phyloP scores from a whole-genome alignment of 441 rosid species.

The Rhodomyrtus psidioides region DNA sequence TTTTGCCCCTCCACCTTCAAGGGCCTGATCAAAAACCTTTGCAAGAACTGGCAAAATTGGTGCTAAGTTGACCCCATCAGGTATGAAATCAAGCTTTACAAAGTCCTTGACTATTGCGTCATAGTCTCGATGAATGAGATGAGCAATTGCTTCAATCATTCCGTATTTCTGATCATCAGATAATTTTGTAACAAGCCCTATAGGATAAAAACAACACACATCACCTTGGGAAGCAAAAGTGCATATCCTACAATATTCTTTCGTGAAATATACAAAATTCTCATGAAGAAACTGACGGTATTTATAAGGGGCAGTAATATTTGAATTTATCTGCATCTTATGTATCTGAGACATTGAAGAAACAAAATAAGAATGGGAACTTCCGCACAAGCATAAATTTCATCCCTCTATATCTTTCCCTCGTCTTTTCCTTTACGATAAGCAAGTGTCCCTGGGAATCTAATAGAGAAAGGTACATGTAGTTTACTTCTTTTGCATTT shows the following conservation, averaged over 20 bases:
- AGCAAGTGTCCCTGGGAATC: background rate
- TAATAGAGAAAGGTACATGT: background rate
- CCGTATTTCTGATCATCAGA: slow-evolving; percentile 98
- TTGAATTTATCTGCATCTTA: background rate
- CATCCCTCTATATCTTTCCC: background rate
- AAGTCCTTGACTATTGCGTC: slow-evolving; percentile 89
- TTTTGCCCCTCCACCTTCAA: slow-evolving; percentile 98
- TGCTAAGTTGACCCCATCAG: slow-evolving; percentile 91
- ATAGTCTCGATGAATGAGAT: slow-evolving; percentile 93
- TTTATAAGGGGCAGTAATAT: background rate
- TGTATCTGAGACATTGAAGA: background rate
- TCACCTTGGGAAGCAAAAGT: background rate
- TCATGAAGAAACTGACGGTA: background rate
- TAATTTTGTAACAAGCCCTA: slow-evolving; percentile 89
- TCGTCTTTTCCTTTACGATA: background rate
- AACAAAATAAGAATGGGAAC: background rate
- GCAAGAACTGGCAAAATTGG: slow-evolving; percentile 97
- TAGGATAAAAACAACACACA: background rate
- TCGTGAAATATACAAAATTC: background rate
- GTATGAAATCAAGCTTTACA: slow-evolving; percentile 90
- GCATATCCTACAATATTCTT: background rate
- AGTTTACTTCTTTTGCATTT: background rate
- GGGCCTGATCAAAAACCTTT: slow-evolving; percentile 98
- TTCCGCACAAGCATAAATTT: background rate
- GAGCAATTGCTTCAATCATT: slow-evolving; percentile 98